Conservation (phyloP, 768 basidiomycete genomes). For the Lanmaoa pseudosensibilis region DNA sequence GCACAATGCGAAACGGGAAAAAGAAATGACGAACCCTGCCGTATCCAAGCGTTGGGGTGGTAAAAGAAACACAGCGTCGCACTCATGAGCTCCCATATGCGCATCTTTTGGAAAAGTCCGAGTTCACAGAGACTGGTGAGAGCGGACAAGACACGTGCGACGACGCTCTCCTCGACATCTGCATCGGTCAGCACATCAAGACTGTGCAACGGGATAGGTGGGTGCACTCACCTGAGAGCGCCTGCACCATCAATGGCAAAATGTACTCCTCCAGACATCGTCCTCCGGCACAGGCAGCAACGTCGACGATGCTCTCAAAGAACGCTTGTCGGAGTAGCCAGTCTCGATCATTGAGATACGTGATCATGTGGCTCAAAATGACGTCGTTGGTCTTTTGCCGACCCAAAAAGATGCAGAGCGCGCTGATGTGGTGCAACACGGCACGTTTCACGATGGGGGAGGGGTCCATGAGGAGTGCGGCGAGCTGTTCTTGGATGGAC, state of each 20-base stretch:
- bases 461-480: slow-evolving; percentile 82
- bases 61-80: slow-evolving; percentile 86
- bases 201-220: not conserved
- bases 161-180: slow-evolving; percentile 96
- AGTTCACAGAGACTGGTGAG: slow-evolving; percentile 88
- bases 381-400: slow-evolving; percentile 94
- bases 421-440: slow-evolving; percentile 81
- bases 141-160: slow-evolving; percentile 84
- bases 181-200: slow-evolving; percentile 9
- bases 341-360: slow-evolving; percentile 85
- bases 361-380: slow-evolving; percentile 83
- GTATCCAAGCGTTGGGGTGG: slow-evolving; percentile 95
- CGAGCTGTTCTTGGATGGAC: slow-evolving; percentile 84
- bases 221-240: slow-evolving; percentile 71
- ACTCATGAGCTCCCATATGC: slow-evolving; percentile 96
- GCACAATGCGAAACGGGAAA: not conserved
- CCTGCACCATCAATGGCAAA: slow-evolving; percentile 93
- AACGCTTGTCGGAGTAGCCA: slow-evolving; percentile 91
- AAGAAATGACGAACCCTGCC: slow-evolving; percentile 63
- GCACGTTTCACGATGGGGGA: slow-evolving; percentile 91
- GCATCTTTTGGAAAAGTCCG: slow-evolving; percentile 88
- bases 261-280: slow-evolving; percentile 95
- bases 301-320: slow-evolving; percentile 94
- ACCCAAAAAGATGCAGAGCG: slow-evolving; percentile 91
- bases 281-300: slow-evolving; percentile 91